Evolutionary conservation across 768 basidiomycete genomes (phyloP), one percentile per base, ranked within the genome.

Genomic region (Lactarius tabidus): DNA sequence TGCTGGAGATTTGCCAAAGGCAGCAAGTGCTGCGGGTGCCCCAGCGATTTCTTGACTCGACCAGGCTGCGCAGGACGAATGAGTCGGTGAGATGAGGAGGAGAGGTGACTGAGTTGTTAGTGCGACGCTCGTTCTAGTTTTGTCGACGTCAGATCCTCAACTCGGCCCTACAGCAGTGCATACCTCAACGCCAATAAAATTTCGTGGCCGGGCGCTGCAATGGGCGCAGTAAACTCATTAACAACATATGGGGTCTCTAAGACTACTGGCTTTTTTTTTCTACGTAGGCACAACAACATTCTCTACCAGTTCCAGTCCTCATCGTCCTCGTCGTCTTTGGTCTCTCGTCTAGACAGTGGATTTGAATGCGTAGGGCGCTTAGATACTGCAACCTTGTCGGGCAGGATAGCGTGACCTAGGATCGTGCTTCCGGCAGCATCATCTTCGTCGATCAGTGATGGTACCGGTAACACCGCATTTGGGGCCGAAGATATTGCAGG

Each of bases 221-320:
- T 6, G 23, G 23, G 45, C 48, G 23, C 48, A 51, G 9, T 12
- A 28, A 15, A 26, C 28, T 51, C 48, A 51, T 51, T 51, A 51
- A 51, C 48, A 17, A 48, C 4, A 5, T 48, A 48, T 48, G n/a
- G 6, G 23, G n/a, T 23, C 45, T 48, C 23, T 26, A 23, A 23
- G 1, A 12, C 23, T 15, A 15, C 5, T 26, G 23, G 48, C 48
- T 15, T 51, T 51, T 8, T 23, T 23, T 48, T 26, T 51, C 48
- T 51, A 51, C 15, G 39, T 41, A 41, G 14, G 39, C 39, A 1
- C 39, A 18, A 17, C 38, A 12, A 38, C 6, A 15, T 12, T n/a
- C 9, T 59, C 59, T 68, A 70, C 69, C 69, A 70, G 29, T 70
- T 70, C 69, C 69, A 70, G 26, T 65, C 66, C n/a, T 67, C 67